A percentile compares a stretch with the other conserved stretches of the same genome.
phyloP scores from a whole-genome alignment of 2,329 filamentous ascomycete species.

The Seiridium unicorne region DNA sequence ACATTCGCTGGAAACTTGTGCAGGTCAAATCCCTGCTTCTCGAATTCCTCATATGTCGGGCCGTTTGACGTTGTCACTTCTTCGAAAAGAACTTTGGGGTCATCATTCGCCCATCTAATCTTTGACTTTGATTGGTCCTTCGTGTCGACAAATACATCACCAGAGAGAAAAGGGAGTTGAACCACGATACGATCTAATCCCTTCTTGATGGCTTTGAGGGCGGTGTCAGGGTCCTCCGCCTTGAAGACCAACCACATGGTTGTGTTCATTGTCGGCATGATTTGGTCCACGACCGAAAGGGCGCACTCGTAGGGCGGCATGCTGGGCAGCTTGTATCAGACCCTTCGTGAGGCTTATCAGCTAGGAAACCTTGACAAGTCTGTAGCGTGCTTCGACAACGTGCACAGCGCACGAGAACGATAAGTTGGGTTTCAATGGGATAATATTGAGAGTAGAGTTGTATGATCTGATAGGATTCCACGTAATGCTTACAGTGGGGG shows the following conservation, averaged over 20 bases:
- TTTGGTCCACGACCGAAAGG: neutral
- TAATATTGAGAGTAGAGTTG: no score
- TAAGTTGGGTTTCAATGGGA: no score
- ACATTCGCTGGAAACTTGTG: neutral
- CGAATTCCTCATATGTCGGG: neutral
- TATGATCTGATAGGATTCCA: no score
- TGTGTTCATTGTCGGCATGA: neutral
- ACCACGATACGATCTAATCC: neutral
- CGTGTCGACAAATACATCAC: neutral
- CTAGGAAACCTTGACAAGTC: neutral
- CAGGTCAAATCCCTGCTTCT: neutral
- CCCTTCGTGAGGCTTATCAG: neutral
- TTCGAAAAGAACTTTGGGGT: neutral
- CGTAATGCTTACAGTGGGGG: no score
- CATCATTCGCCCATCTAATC: neutral
- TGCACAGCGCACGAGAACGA: no score
- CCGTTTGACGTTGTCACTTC: neutral
- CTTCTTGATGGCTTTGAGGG: neutral
- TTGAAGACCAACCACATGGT: neutral
- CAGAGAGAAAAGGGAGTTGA: neutral
- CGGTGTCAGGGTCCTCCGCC: neutral
- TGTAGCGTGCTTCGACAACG: no score
- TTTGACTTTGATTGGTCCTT: neutral
- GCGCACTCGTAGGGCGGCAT: neutral
- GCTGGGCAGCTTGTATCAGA: no score